Percentiles rank a stretch among this genome's conserved stretches.
phyloP scores from a whole-genome alignment of 2,329 filamentous ascomycete species.

The Clonostachys chloroleuca region DNA sequence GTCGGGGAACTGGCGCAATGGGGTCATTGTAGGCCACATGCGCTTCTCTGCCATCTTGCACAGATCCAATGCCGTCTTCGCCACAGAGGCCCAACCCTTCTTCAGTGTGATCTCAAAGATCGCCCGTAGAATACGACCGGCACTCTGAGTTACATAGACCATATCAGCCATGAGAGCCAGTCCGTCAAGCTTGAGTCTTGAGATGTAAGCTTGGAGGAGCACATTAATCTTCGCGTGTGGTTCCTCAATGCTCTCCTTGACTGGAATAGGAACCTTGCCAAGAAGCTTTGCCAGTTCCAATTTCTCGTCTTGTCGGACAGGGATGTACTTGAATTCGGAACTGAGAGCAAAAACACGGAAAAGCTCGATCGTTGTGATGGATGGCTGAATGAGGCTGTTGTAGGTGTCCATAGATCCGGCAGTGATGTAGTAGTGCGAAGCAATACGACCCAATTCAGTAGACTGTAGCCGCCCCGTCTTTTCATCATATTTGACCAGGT shows the following conservation, averaged over 20 bases:
- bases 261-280: conserved; percentile 85
- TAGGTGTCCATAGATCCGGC: conserved; percentile 96
- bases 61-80: conserved; percentile 85
- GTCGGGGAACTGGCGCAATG: conserved; percentile 80
- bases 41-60: conserved; percentile 99
- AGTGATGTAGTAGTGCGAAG: conserved; percentile 98
- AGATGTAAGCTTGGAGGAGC: conserved; percentile 93
- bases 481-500: conserved; percentile 91
- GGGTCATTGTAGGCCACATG: conserved; percentile 99
- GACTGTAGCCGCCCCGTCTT: conserved; percentile 83
- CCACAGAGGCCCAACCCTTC: conserved; percentile 92
- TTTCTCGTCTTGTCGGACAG: conserved; percentile 96
- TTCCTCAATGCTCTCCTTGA: conserved; percentile 97
- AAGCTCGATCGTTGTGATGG: conserved; percentile 88
- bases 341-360: conserved; percentile 96
- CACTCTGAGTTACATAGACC: conserved; percentile 97
- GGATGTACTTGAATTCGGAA: conserved; percentile 98
- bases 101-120: conserved; percentile 97
- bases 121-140: conserved; percentile 89
- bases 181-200: conserved; percentile 87
- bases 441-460: conserved; percentile 91
- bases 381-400: conserved; percentile 90
- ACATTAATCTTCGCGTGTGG: conserved; percentile 98
- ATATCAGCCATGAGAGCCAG: conserved; percentile 96
- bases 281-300: conserved; percentile 90